These are phyloP conservation scores for Pseudogymnoascus sp. DNA, from an alignment of 2,329 filamentous ascomycete genomes.

Conservation along the genomic window DNA sequence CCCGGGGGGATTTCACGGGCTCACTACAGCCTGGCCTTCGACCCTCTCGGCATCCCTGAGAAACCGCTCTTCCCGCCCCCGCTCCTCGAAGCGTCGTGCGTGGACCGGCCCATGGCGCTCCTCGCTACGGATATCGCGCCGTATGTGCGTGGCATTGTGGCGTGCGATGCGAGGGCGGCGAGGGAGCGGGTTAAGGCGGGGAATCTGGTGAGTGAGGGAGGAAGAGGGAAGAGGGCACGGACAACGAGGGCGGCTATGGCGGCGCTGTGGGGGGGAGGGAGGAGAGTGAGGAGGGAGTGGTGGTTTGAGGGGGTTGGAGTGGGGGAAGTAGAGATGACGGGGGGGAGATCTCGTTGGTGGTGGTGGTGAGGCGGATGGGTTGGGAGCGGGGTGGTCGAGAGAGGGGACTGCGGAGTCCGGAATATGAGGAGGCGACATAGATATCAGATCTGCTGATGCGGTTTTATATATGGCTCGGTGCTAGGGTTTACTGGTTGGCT, in stretches of 20 bases:
- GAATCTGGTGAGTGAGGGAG: conserved; percentile 54
- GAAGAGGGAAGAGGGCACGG: conserved; percentile 52
- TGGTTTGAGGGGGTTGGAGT: conserved; percentile 55
- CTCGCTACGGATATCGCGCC: conserved; percentile 77
- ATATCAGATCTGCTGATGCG: neutral
- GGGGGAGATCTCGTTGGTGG: neutral
- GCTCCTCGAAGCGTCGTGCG: conserved; percentile 59
- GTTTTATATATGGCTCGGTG: neutral
- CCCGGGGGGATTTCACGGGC: conserved; percentile 34
- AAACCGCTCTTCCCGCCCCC: conserved; percentile 31
- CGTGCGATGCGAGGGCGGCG: conserved; percentile 65
- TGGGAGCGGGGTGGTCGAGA: neutral
- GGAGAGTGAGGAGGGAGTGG: conserved; percentile 60
- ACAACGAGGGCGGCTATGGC: conserved; percentile 69
- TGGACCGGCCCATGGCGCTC: conserved; percentile 62
- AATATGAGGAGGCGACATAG: neutral
- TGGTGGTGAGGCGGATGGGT: neutral
- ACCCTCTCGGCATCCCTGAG: conserved; percentile 48
- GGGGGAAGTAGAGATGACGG: neutral
- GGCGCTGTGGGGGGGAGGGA: conserved; percentile 66
- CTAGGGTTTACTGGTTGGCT: neutral
- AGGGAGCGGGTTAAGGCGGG: conserved; percentile 57
- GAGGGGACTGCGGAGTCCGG: neutral
- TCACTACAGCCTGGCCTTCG: conserved; percentile 53
- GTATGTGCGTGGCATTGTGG: conserved; percentile 78